A percentile compares a stretch with the other conserved stretches of the same genome.
Evolutionary conservation across 2,329 filamentous ascomycete genomes (phyloP).

Genomic region (Ceratocystis alfenasii): DNA sequence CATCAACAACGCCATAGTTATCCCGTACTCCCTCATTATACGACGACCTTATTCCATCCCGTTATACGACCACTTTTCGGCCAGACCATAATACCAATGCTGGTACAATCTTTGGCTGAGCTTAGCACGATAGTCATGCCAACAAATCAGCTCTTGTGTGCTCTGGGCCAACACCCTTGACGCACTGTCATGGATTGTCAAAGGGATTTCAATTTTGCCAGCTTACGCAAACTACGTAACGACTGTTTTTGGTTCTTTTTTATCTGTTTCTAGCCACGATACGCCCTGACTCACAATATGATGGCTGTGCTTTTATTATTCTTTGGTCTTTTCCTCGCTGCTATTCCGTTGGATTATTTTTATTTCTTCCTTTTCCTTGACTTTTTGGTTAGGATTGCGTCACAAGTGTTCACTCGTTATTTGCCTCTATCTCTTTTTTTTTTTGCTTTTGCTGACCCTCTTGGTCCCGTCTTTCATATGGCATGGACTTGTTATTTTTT

Average conservation of each 20-base stretch:
- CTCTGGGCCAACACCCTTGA: not conserved
- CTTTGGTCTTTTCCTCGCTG: not conserved
- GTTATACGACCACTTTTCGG: not conserved
- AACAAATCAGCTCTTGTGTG: not conserved
- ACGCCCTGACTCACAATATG: not conserved
- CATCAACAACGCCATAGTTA: not conserved
- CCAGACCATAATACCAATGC: not conserved
- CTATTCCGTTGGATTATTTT: not conserved
- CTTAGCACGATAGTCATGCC: not conserved
- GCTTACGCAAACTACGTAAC: not conserved
- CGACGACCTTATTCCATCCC: not conserved
- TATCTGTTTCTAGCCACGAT: slow-evolving; percentile 7
- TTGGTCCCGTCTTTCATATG: not conserved
- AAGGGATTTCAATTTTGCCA: not conserved
- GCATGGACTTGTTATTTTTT: not conserved
- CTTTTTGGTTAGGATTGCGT: slow-evolving; percentile 4
- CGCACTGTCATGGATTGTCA: too few relatives aligned
- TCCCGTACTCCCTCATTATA: not conserved
- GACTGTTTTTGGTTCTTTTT: not conserved
- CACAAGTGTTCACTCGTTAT: not conserved
- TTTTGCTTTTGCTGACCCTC: not conserved
- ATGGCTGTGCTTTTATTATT: not conserved
- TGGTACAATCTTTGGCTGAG: not conserved
- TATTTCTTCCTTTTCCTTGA: slow-evolving; percentile 5
- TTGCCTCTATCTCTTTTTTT: not conserved